A percentile compares a stretch with the other conserved stretches of the same genome.
Conservation (phyloP, 176 grass and related monocot species). For the Hordeum vulgare region DNA sequence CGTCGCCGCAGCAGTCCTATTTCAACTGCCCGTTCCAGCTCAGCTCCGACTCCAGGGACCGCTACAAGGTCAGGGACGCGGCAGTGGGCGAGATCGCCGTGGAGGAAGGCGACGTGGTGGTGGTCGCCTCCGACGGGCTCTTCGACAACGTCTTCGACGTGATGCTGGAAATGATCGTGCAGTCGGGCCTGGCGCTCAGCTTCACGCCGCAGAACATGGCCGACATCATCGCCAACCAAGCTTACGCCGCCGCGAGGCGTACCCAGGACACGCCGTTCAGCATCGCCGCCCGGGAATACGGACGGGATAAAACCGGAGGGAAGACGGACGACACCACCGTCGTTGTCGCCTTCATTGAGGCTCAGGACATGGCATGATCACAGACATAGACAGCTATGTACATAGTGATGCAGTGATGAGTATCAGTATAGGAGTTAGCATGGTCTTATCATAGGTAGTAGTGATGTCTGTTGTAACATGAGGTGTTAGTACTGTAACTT, state of each 20-base stretch:
- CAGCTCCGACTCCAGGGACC: background rate
- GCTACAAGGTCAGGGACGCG: background rate
- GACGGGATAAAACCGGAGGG: background rate
- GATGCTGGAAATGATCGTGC: background rate
- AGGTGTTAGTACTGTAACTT: too few species aligned
- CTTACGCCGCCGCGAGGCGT: background rate
- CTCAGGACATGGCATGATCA: background rate
- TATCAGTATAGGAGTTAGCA: background rate
- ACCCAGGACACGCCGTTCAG: conserved; percentile 8
- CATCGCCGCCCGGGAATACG: background rate
- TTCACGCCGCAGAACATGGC: conserved; percentile 4
- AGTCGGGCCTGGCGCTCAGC: background rate
- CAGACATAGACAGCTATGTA: background rate
- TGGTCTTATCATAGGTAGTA: background rate
- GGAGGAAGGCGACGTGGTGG: conserved; percentile 22
- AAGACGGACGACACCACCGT: background rate
- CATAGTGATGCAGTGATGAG: too few species aligned
- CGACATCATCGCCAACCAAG: background rate
- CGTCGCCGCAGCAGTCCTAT: background rate
- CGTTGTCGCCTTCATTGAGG: background rate
- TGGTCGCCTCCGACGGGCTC: conserved; percentile 32
- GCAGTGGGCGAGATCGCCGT: background rate
- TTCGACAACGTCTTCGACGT: conserved; percentile 34
- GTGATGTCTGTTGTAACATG: background rate
- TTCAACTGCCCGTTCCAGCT: conserved; percentile 37